A percentile compares a stretch with the other conserved stretches of the same genome.
phyloP scores from a whole-genome alignment of 1,139 yeast genomes.

The Pichia sp. region DNA sequence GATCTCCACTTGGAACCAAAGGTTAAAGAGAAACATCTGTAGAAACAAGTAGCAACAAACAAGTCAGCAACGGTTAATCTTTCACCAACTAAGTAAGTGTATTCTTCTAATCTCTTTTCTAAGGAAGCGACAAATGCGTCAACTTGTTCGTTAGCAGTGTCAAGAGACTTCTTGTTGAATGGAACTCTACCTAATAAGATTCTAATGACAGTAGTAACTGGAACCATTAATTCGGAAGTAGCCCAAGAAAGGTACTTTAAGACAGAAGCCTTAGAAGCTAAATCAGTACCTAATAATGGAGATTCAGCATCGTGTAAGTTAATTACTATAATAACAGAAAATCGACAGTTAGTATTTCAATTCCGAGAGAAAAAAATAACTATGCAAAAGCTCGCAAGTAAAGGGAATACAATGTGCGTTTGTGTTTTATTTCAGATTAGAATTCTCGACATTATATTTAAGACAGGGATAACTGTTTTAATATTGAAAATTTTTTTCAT shows the following conservation, averaged over 20 bases:
- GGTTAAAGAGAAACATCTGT: slow-evolving; percentile 58
- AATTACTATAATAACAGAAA: slow-evolving; percentile 23
- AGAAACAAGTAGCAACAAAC: slow-evolving; percentile 48
- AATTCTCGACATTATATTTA: slow-evolving; percentile 71
- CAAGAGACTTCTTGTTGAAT: slow-evolving; percentile 78
- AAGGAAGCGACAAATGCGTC: slow-evolving; percentile 33
- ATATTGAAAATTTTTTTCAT: slow-evolving; percentile 43
- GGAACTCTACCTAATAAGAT: slow-evolving; percentile 45
- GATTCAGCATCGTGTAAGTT: slow-evolving; percentile 29
- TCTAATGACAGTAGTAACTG: slow-evolving; percentile 30
- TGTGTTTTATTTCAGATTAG: slow-evolving; percentile 33
- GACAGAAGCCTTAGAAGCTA: slow-evolving; percentile 61
- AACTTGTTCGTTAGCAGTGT: slow-evolving; percentile 32
- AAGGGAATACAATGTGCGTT: too few species aligned
- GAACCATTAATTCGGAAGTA: slow-evolving; percentile 58
- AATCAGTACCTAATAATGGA: slow-evolving; percentile 35
- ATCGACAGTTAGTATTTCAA: slow-evolving; percentile 2
- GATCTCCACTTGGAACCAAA: slow-evolving; percentile 76
- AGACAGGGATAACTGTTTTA: slow-evolving; percentile 90
- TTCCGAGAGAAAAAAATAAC: not conserved
- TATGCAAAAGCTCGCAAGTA: not conserved
- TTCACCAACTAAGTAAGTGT: slow-evolving; percentile 90
- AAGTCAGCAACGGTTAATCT: slow-evolving; percentile 82
- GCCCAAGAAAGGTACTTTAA: slow-evolving; percentile 78
- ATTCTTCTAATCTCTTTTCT: slow-evolving; percentile 60